phyloP scores from a whole-genome alignment of 83 land plant species.

The Diphasiastrum complanatum region DNA sequence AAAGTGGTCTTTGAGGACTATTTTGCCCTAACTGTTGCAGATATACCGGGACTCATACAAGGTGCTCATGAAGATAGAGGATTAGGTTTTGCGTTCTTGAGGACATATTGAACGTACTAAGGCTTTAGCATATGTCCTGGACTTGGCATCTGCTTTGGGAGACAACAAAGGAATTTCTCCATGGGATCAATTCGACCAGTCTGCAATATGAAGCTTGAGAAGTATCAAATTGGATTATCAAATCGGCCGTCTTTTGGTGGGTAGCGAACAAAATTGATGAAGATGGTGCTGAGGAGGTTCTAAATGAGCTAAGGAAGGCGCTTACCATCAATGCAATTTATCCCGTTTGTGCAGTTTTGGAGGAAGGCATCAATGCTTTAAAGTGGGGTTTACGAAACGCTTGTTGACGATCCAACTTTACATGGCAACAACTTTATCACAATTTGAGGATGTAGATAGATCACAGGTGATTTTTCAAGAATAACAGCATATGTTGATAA shows the following conservation, averaged over 20 bases:
- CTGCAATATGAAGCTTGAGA: slow-evolving; percentile 67
- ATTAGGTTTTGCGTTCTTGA: slow-evolving; percentile 81
- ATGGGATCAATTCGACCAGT: slow-evolving; percentile 77
- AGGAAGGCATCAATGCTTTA: slow-evolving; percentile 67
- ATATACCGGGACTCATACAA: slow-evolving; percentile 86
- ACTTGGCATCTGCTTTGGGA: slow-evolving; percentile 64
- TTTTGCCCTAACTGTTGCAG: slow-evolving; percentile 67
- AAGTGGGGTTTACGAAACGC: slow-evolving; percentile 56
- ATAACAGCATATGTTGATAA: too few relatives aligned
- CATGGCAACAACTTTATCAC: too few relatives aligned
- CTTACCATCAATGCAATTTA: slow-evolving; percentile 54
- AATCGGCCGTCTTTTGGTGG: slow-evolving; percentile 59
- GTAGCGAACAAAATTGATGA: slow-evolving; percentile 93
- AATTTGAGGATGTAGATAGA: too few relatives aligned
- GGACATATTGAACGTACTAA: slow-evolving; percentile 96
- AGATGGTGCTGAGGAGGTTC: slow-evolving; percentile 54
- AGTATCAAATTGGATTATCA: slow-evolving; percentile 62
- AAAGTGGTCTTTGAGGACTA: slow-evolving; percentile 74
- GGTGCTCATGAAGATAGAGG: slow-evolving; percentile 91
- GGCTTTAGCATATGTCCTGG: slow-evolving; percentile 85
- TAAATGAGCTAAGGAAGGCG: slow-evolving; percentile 56
- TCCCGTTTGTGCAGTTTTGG: slow-evolving; percentile 85
- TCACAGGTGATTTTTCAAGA: too few relatives aligned
- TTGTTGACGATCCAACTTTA: slow-evolving; percentile 69
- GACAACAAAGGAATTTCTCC: slow-evolving; percentile 72